Evolutionary conservation across 352 stramenopile species (phyloP).

Genomic region (Elongisporangium undulatum): DNA sequence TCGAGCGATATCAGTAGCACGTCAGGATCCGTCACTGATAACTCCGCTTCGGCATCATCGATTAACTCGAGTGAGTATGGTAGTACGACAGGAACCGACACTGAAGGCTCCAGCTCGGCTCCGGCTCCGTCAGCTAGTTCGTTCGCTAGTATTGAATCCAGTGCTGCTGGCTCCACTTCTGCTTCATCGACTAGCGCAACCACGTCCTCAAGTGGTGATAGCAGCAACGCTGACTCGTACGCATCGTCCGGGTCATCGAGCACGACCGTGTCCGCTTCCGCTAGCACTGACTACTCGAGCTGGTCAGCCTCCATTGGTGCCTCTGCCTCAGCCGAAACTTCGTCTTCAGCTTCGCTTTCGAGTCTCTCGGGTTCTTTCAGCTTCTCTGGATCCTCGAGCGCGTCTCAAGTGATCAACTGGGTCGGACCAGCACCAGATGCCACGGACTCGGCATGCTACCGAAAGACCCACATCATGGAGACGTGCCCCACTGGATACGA

Average conservation of each 20-base stretch:
- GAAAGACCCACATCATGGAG: conserved; percentile 21
- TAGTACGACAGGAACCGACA: background rate
- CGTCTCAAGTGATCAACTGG: background rate
- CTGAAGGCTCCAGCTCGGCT: background rate
- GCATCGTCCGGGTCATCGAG: background rate
- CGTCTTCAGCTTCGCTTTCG: background rate
- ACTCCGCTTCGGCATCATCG: background rate
- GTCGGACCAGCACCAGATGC: background rate
- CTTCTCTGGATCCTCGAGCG: background rate
- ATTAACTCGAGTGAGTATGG: background rate
- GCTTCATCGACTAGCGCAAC: background rate
- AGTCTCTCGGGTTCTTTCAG: background rate
- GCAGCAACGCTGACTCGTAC: background rate
- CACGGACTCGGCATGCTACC: conserved; percentile 12
- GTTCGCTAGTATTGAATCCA: background rate
- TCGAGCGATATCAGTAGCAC: background rate
- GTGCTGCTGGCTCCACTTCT: background rate
- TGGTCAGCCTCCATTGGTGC: background rate
- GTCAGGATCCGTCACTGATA: background rate
- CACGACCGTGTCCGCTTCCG: background rate
- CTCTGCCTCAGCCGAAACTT: background rate
- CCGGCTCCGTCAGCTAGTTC: background rate
- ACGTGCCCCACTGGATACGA: conserved; percentile 22
- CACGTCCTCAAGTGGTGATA: background rate
- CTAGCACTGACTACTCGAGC: background rate